Evolutionary conservation across 345 rosid species (phyloP).

Genomic region (Excoecaria agallocha): DNA sequence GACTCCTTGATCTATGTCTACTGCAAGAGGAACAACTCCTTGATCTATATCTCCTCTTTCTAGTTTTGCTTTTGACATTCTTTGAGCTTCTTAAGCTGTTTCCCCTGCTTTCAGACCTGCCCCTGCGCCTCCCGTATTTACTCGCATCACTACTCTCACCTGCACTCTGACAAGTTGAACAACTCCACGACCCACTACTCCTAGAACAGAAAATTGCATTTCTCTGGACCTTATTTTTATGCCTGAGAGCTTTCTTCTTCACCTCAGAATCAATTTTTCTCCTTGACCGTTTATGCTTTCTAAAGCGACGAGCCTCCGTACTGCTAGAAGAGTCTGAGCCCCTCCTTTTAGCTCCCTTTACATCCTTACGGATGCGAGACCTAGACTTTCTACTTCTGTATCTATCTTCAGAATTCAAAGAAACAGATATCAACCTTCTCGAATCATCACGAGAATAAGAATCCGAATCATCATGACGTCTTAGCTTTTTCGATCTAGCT

Average conservation of each 20-base stretch:
- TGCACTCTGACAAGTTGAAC: slow-evolving; percentile 37
- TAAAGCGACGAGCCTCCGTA: slow-evolving; percentile 30
- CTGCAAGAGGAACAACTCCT: slow-evolving; percentile 37
- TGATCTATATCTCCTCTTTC: slow-evolving; percentile 33
- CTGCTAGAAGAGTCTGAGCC: slow-evolving; percentile 44
- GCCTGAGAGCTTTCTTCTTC: slow-evolving; percentile 30
- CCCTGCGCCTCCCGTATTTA: slow-evolving; percentile 39
- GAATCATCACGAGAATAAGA: slow-evolving; percentile 45
- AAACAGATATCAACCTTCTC: slow-evolving; percentile 38
- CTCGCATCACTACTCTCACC: slow-evolving; percentile 37
- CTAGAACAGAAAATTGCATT: slow-evolving; percentile 40
- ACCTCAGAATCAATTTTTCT: slow-evolving; percentile 28
- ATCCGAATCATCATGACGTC: slow-evolving; percentile 34
- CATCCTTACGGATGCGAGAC: slow-evolving; percentile 36
- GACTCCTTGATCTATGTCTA: slow-evolving; percentile 20
- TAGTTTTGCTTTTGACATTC: slow-evolving; percentile 22
- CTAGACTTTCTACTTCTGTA: slow-evolving; percentile 44
- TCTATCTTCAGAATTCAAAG: slow-evolving; percentile 53
- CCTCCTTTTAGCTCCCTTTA: slow-evolving; percentile 53
- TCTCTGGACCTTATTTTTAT: slow-evolving; percentile 28
- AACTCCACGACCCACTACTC: slow-evolving; percentile 41
- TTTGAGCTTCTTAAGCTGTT: slow-evolving; percentile 22
- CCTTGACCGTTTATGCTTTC: slow-evolving; percentile 44
- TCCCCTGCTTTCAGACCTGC: slow-evolving; percentile 34
- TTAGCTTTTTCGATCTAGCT: slow-evolving; percentile 53